Evolutionary conservation across 495 filamentous ascomycete species (phyloP), one percentile per base, ranked within the genome.

Genomic region (Penicillium goetzii): DNA sequence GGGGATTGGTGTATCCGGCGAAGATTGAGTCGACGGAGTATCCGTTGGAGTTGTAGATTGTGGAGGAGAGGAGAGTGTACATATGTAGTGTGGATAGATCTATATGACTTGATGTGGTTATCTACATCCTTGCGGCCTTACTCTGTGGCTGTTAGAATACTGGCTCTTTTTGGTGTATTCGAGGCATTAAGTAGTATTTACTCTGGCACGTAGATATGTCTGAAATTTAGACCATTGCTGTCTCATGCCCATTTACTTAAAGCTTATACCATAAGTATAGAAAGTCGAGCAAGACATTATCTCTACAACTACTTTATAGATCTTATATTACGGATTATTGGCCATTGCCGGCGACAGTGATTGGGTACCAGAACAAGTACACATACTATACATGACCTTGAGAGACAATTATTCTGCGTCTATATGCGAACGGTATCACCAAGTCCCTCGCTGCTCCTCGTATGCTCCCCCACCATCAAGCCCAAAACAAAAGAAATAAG

Each of bases 11-110:
- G 65, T 97, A 96, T 81, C 91, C 92, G 30, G 88, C 90, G 60
- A 79, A 85, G 68, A 96, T 97, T 74, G 89, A 95, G 76, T 93
- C 84, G 59, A 84, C 84, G 53, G 85, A 91, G 47, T 93, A 88
- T 76, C 83, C 83, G 45, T 63, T 80, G 61, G 57, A 73, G 60
- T 58, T 83, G 62, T 81, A 72, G 60, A 64, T 25, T 2, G 34
- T 56, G 10, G 33, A 21, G 15, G n/a, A 17, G 5, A 9, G n/a
- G 28, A 36, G 30, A 2, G 30, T 36, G 30, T 11, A 55, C n/a
- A n/a, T n/a, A n/a, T n/a, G n/a, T 55, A 55, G n/a, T 15, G 52
- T 52, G 34, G 19, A 57, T 15, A 43, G 19, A 26, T 36, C n/a
- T 0, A 19, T n/a, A 19, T 10, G n/a, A 11, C 21, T 43, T 2